These are phyloP conservation scores for Piper longum DNA, from an alignment of 164 flowering plant species.

Conservation along the genomic window DNA sequence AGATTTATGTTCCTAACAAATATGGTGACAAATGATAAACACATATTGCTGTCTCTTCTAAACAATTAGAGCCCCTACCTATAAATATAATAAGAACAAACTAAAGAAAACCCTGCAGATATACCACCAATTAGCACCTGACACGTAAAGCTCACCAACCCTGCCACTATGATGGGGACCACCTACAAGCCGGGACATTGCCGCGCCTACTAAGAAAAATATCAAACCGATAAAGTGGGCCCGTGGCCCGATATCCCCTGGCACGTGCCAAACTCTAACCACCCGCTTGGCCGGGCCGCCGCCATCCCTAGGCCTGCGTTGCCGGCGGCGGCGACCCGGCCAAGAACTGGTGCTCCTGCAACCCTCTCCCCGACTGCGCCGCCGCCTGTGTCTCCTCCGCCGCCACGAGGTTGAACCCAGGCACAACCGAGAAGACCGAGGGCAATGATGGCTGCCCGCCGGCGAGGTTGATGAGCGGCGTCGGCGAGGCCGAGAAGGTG, in stretches of 20 bases:
- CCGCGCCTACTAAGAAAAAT: neutral
- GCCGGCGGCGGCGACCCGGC: neutral
- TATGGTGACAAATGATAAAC: no score
- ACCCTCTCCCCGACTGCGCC: slow-evolving; percentile 1
- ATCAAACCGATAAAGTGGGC: slow-evolving; percentile 6
- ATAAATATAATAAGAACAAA: no score
- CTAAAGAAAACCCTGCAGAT: no score
- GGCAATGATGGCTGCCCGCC: slow-evolving; percentile 12
- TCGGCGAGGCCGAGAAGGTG: slow-evolving; percentile 21
- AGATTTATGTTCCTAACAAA: no score
- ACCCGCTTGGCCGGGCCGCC: no score
- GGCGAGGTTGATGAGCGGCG: slow-evolving; percentile 17
- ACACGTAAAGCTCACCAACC: no score
- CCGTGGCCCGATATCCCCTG: slow-evolving; percentile 1
- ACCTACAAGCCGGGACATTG: slow-evolving; percentile 1
- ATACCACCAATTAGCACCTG: no score
- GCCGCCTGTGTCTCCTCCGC: no score
- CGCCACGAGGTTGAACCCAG: slow-evolving; percentile 4
- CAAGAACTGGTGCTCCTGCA: slow-evolving; percentile 41
- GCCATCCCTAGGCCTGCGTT: neutral
- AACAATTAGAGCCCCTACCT: no score
- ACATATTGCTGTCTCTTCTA: no score
- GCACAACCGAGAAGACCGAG: slow-evolving; percentile 13
- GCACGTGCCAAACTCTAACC: slow-evolving; percentile 4
- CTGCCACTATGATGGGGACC: no score